Conservation (phyloP, 805 yeast genomes). For the Blastobotrys americana region DNA sequence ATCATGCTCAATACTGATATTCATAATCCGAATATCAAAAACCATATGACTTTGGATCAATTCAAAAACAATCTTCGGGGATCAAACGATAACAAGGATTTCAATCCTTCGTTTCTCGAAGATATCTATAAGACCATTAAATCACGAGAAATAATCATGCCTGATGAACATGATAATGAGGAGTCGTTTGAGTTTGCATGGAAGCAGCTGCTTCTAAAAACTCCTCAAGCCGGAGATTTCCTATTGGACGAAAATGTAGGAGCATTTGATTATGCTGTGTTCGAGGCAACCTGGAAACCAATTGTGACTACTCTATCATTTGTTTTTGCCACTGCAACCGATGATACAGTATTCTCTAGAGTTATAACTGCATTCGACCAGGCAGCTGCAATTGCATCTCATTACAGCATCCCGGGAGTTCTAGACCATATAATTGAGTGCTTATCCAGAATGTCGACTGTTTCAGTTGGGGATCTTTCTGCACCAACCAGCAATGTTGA, state of each 20-base stretch:
- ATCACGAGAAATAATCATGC: conserved; percentile 89
- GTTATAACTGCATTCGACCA: conserved; percentile 86
- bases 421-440: conserved; percentile 62
- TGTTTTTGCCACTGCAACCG: conserved; percentile 80
- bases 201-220: conserved; percentile 30
- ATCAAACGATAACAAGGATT: conserved; percentile 63
- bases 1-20: conserved; percentile 92
- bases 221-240: conserved; percentile 20
- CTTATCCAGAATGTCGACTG: conserved; percentile 61
- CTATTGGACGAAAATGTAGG: conserved; percentile 5
- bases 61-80: conserved; percentile 77
- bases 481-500: conserved; percentile 26
- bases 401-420: conserved; percentile 47
- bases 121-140: conserved; percentile 74
- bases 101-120: conserved; percentile 77
- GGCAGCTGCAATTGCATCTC: conserved; percentile 67
- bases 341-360: conserved; percentile 80
- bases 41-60: conserved; percentile 81
- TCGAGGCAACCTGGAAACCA: conserved; percentile 53
- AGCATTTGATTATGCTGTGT: conserved; percentile 66
- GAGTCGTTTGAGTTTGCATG: conserved; percentile 81
- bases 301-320: conserved; percentile 66
- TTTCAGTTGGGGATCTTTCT: conserved; percentile 39
- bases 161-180: conserved; percentile 92
- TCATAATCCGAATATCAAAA: conserved; percentile 86